Evolutionary conservation across 2,329 filamentous ascomycete genomes (phyloP), one percentile per base, ranked within the genome.

Genomic region (Ramularia endophylla): DNA sequence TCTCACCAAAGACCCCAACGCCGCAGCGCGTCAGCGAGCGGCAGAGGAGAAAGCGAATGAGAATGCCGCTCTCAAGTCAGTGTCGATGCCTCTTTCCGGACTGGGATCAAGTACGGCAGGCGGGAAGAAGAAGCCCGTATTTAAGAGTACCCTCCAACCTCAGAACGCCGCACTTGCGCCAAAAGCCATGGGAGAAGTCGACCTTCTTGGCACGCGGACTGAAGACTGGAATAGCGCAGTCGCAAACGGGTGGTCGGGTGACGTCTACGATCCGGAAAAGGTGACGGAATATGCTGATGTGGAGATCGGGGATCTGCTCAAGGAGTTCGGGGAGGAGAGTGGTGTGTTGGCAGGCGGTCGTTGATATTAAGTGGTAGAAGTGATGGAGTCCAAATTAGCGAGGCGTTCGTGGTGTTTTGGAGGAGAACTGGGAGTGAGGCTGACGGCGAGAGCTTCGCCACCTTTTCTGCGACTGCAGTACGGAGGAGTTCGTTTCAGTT

Each of bases 1-100:
- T 57, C 83, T 89, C 72, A 81, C 84, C 22, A 80, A 82, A 52
- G 82, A 87, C 51, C 80, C 84, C 1, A 75, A 73, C 40, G 80
- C 79, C 17, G 75, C 73, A 11, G 76, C 73, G 16, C 78, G 80
- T 52, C 80, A 83, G 2, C 72, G 81, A n/a, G 80, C 78, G 55
- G 78, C 80, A 25, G 54, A 61, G 40, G 46, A 47, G 9, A 44
- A 48, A 59, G 80, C 80, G 38, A 83, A 83, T 60, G 80, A 80
- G 36, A 80, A 83, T 47, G 59, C 62, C 9, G 63, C 62, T 9
- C 67, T 87, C 12, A 76, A 86, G 47, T 79, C 75, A 48, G 83
- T 86, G 60, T 42, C 47, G 3, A 37, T 46, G 12, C 28, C 43
- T 8, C 37, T 47, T 12, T 38, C 36, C 22, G 38, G 40, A n/a